These are phyloP conservation scores for Wickerhamomyces alni DNA, from an alignment of 805 yeast genomes.

Conservation along the genomic window DNA sequence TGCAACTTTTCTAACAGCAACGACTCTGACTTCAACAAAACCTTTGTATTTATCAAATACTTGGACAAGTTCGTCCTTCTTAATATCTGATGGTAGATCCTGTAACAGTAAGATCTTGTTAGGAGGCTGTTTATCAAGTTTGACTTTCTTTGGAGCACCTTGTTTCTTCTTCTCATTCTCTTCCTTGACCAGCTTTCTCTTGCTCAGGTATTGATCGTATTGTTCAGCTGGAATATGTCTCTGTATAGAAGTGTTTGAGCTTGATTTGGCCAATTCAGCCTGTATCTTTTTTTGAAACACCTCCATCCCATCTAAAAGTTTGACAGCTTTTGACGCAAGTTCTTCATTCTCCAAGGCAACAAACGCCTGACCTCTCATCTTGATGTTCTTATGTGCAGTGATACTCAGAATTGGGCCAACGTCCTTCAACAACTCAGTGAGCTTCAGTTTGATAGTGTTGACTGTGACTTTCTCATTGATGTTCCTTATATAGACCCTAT, in stretches of 20 bases:
- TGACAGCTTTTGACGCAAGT: conserved; percentile 31
- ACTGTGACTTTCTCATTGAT: conserved; percentile 63
- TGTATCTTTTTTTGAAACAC: conserved; percentile 18
- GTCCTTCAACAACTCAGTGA: conserved; percentile 35
- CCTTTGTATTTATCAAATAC: conserved; percentile 52
- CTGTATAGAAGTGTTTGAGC: conserved; percentile 19
- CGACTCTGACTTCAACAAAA: conserved; percentile 59
- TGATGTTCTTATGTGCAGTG: conserved; percentile 53
- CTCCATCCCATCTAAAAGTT: conserved; percentile 13
- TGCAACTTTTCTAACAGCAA: conserved; percentile 63
- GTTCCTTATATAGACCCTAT: conserved; percentile 52
- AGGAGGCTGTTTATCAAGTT: conserved; percentile 45
- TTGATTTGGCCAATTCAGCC: conserved; percentile 20
- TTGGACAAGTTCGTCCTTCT: conserved; percentile 34
- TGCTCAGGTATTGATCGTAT: conserved; percentile 12
- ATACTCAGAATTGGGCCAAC: conserved; percentile 46
- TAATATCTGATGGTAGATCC: conserved; percentile 42
- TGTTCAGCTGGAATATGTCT: conserved; percentile 6
- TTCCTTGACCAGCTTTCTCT: conserved; percentile 14
- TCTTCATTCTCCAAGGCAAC: conserved; percentile 43
- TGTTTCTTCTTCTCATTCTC: conserved; percentile 14
- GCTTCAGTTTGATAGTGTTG: conserved; percentile 39
- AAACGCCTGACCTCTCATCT: conserved; percentile 80
- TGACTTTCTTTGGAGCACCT: conserved; percentile 13
- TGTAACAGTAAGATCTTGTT: conserved; percentile 66